These are phyloP conservation scores for Curvularia spicifera DNA, from an alignment of 2,329 filamentous ascomycete genomes.

Conservation along the genomic window DNA sequence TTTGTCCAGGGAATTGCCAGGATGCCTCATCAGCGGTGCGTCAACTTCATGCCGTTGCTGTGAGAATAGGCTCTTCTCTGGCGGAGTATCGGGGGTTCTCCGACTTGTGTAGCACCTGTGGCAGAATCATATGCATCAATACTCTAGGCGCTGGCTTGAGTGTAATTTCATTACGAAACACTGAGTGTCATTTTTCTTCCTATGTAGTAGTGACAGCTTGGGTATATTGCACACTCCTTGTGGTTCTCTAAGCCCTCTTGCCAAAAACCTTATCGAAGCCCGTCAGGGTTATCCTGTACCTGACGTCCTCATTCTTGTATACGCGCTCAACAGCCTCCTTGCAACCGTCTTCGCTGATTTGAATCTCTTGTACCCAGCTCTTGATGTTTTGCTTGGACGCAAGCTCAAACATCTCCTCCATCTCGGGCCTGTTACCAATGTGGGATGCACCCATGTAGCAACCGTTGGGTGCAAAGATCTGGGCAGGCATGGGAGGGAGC, in stretches of 20 bases:
- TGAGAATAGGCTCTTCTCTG: neutral
- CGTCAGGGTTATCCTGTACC: conserved; percentile 74
- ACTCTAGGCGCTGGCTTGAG: neutral
- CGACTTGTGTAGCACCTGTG: no score
- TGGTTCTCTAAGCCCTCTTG: conserved; percentile 44
- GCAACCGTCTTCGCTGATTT: conserved; percentile 73
- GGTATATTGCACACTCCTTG: neutral
- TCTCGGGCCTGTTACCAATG: conserved; percentile 59
- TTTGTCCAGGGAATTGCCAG: no score
- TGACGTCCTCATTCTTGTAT: conserved; percentile 70
- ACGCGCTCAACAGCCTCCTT: conserved; percentile 73
- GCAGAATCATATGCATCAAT: neutral
- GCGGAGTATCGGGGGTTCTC: no score
- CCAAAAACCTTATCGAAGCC: conserved; percentile 73
- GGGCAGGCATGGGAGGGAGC: conserved; percentile 72
- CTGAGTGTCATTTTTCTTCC: conserved; percentile 2
- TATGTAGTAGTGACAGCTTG: conserved; percentile 3
- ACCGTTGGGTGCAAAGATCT: conserved; percentile 77
- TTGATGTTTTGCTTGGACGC: conserved; percentile 60
- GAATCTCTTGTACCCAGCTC: conserved; percentile 68
- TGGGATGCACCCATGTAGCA: conserved; percentile 60
- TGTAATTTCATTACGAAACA: neutral
- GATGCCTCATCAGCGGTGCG: no score
- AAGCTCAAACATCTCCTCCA: conserved; percentile 59
- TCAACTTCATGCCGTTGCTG: no score